Conservation (phyloP, 1,284 basidiomycete species). For the Tilletia setariae region DNA sequence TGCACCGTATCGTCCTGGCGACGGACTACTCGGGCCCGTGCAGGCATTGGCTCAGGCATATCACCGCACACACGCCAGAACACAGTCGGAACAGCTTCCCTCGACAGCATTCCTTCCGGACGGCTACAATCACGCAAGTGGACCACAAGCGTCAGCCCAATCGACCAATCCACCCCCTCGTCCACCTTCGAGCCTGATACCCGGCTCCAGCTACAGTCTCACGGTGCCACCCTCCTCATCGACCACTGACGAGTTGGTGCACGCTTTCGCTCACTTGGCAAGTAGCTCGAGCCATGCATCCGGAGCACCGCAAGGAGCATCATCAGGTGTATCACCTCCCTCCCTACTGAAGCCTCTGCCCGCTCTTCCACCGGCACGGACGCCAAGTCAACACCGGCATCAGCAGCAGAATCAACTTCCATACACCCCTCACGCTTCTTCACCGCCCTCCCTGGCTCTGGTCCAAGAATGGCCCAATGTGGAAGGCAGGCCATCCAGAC, state of each 20-base stretch:
- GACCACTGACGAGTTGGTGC: background rate
- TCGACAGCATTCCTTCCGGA: background rate
- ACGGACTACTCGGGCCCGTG: background rate
- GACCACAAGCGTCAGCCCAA: background rate
- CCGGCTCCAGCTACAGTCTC: background rate
- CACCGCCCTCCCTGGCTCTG: background rate
- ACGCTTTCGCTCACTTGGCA: background rate
- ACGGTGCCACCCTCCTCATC: background rate
- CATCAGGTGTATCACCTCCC: background rate
- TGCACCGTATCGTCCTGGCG: background rate
- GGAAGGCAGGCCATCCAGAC: background rate
- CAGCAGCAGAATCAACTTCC: constrained; percentile 10
- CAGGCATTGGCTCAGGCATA: constrained; percentile 7
- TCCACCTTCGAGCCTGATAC: background rate
- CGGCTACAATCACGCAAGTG: no score
- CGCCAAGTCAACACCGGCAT: constrained; percentile 10
- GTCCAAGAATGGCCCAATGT: no score
- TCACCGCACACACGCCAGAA: background rate
- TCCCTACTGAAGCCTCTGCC: constrained; percentile 5
- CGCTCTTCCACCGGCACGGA: background rate
- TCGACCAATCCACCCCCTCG: background rate
- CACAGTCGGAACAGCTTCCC: constrained; percentile 8
- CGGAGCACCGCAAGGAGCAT: no score
- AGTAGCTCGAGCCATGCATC: background rate
- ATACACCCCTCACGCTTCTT: background rate